Evolutionary conservation across 1,139 yeast genomes (phyloP).

Genomic region (Pichia inconspicua): DNA sequence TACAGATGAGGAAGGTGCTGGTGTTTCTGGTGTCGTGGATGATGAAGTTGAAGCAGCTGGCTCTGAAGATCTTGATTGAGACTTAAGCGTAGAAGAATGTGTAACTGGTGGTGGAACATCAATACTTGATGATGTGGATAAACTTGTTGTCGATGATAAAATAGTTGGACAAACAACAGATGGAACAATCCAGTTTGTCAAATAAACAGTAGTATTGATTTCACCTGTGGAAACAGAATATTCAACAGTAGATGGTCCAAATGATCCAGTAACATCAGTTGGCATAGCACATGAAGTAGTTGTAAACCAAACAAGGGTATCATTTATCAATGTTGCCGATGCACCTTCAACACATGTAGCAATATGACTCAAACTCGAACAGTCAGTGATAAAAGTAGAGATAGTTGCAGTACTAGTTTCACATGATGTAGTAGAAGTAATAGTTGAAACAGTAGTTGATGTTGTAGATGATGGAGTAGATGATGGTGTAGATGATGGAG

Average conservation of each 20-base stretch:
- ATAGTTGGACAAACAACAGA: constrained; percentile 6
- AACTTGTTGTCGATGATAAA: not conserved
- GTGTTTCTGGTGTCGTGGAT: too few relatives aligned
- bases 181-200: constrained; percentile 8
- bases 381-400: constrained; percentile 4
- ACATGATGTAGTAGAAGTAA: not conserved
- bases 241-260: constrained; percentile 6
- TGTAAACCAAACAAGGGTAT: constrained; percentile 7
- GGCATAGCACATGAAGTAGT: constrained; percentile 12
- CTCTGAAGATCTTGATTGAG: not conserved
- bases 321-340: constrained; percentile 5
- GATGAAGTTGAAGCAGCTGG: not conserved
- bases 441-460: not conserved
- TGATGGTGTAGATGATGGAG: not conserved
- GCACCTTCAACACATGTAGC: constrained; percentile 8
- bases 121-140: not conserved
- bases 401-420: not conserved
- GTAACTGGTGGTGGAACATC: not conserved
- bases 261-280: constrained; percentile 7
- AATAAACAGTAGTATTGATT: not conserved
- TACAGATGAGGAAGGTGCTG: too few relatives aligned
- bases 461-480: not conserved
- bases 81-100: not conserved
- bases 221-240: not conserved
- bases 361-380: not conserved